Evolutionary conservation across 2,329 filamentous ascomycete genomes (phyloP).

Genomic region (Teratosphaeria epicoccoides): DNA sequence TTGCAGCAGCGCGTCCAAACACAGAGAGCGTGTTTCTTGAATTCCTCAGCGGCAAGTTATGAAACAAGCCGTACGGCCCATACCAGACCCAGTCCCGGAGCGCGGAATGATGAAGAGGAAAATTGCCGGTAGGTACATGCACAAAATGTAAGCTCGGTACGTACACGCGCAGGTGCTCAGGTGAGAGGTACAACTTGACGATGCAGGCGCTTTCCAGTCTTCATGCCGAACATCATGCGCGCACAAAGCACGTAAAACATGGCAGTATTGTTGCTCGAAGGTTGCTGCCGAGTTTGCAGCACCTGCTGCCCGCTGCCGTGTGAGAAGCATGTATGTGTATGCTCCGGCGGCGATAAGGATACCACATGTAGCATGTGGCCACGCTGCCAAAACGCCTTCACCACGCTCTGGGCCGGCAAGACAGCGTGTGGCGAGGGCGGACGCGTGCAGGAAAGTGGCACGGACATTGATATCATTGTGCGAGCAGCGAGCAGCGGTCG

Average conservation of each 20-base stretch:
- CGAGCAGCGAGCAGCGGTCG: too few species aligned
- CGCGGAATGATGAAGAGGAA: background rate
- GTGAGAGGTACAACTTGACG: background rate
- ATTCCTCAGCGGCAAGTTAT: background rate
- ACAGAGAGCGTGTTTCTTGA: background rate
- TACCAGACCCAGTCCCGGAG: background rate
- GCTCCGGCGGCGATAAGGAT: background rate
- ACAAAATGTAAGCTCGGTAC: background rate
- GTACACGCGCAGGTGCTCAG: too few species aligned
- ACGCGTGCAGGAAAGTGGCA: background rate
- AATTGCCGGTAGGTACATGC: background rate
- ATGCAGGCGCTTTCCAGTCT: background rate
- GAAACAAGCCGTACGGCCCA: background rate
- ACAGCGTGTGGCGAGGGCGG: background rate
- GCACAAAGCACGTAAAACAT: too few species aligned
- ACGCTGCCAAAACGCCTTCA: too few species aligned
- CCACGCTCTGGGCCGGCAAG: background rate
- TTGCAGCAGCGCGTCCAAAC: too few species aligned
- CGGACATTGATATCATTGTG: background rate
- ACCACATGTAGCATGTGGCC: too few species aligned
- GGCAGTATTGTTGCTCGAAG: too few species aligned
- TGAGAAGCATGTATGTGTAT: background rate
- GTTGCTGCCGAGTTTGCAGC: background rate
- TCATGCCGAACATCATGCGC: background rate
- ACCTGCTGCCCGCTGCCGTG: slow-evolving; percentile 1